Conservation (phyloP, 1,284 basidiomycete species). For the Mixia osmundae region DNA sequence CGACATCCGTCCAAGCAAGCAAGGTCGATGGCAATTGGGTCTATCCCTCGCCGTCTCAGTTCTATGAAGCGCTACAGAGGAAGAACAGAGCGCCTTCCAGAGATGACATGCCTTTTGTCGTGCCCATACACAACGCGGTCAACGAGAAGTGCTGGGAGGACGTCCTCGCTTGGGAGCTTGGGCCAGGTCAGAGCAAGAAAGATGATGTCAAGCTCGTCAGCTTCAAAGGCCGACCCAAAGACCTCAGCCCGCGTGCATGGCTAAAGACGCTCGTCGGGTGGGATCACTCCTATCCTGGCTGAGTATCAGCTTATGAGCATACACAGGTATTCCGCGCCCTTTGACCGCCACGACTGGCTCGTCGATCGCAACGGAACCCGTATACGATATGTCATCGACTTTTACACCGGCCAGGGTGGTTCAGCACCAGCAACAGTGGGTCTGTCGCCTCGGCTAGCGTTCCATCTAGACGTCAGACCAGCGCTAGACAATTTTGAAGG, state of each 20-base stretch:
- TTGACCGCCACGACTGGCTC: conserved; percentile 94
- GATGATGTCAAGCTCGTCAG: conserved; percentile 40
- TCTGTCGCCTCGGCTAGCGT: conserved; percentile 31
- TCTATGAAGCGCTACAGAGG: conserved; percentile 86
- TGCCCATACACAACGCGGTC: conserved; percentile 97
- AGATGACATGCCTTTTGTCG: conserved; percentile 77
- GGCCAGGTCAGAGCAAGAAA: conserved; percentile 32
- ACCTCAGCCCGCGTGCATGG: conserved; percentile 57
- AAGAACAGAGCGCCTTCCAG: conserved; percentile 59
- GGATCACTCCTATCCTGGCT: conserved; percentile 19
- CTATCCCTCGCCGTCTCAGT: conserved; percentile 95
- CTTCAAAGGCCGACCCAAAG: conserved; percentile 54
- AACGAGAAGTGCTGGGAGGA: conserved; percentile 91
- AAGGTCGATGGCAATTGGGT: conserved; percentile 41
- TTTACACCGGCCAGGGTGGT: conserved; percentile 63
- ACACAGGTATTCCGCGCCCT: conserved; percentile 64
- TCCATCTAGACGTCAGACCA: conserved; percentile 83
- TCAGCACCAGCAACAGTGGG: conserved; percentile 18
- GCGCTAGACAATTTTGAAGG: conserved; percentile 81
- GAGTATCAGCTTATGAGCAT: not conserved
- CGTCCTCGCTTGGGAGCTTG: conserved; percentile 80
- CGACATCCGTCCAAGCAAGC: conserved; percentile 12
- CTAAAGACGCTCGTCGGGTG: conserved; percentile 66
- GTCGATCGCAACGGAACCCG: conserved; percentile 73
- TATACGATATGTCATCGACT: conserved; percentile 91